Percentiles rank a stretch among this genome's conserved stretches.
These are phyloP conservation scores for Diaporthe humulicola DNA, from an alignment of 2,329 filamentous ascomycete genomes.

Conservation along the genomic window DNA sequence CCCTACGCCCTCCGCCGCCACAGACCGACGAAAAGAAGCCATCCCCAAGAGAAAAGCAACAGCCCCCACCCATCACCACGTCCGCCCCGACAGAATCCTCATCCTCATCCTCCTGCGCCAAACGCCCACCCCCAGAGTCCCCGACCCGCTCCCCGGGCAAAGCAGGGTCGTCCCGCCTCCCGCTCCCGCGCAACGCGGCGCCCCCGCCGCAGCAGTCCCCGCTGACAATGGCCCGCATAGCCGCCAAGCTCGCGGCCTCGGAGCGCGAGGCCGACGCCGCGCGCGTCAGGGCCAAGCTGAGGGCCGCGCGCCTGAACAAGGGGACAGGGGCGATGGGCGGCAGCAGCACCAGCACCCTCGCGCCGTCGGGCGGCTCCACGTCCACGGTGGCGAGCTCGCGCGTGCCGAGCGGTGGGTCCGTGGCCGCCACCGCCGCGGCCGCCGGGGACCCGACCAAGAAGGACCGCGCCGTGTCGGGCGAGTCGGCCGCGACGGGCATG, in stretches of 20 bases:
- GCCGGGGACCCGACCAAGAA: slow-evolving; percentile 37
- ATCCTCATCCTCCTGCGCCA: slow-evolving; percentile 9
- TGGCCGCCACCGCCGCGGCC: background rate
- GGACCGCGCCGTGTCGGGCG: slow-evolving; percentile 22
- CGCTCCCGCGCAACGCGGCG: slow-evolving; percentile 51
- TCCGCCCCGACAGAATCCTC: background rate
- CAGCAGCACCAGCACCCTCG: slow-evolving; percentile 40
- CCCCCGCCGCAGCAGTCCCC: slow-evolving; percentile 66
- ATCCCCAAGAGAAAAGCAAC: slow-evolving; percentile 31
- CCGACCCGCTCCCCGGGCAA: slow-evolving; percentile 45
- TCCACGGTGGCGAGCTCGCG: slow-evolving; percentile 38
- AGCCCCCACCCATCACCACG: slow-evolving; percentile 40
- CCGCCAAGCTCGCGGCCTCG: slow-evolving; percentile 73
- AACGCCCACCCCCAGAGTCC: slow-evolving; percentile 34
- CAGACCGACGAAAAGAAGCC: slow-evolving; percentile 33
- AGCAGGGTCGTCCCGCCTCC: slow-evolving; percentile 51
- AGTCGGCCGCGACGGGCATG: slow-evolving; percentile 15
- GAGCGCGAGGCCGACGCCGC: slow-evolving; percentile 75
- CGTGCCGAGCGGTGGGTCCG: slow-evolving; percentile 19
- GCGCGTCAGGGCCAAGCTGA: slow-evolving; percentile 72
- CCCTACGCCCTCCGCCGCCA: slow-evolving; percentile 1
- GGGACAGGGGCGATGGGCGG: slow-evolving; percentile 40
- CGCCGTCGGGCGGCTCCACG: slow-evolving; percentile 37
- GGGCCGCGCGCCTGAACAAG: slow-evolving; percentile 61
- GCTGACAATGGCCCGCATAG: slow-evolving; percentile 72